Conservation (phyloP, 2,329 filamentous ascomycete species). For the Aspergillus melleus region DNA sequence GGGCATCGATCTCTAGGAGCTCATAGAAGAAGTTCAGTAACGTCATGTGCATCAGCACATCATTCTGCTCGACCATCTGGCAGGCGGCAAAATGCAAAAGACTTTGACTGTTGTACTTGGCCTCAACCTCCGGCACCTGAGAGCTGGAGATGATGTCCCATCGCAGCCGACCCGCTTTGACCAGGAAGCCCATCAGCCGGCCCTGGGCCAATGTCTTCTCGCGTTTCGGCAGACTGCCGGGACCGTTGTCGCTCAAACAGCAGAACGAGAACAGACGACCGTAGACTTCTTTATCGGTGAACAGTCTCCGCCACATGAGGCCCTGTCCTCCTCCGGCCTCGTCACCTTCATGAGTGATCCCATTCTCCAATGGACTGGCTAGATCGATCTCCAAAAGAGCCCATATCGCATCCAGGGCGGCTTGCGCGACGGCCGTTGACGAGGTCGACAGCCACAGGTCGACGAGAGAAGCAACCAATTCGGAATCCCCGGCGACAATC, state of each 20-base stretch:
- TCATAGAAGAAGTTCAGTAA: constrained; percentile 59
- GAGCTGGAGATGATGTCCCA: constrained; percentile 55
- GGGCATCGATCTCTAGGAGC: constrained; percentile 48
- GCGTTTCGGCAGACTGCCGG: constrained; percentile 47
- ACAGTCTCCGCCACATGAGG: constrained; percentile 62
- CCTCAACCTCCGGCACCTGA: constrained; percentile 55
- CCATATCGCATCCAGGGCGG: constrained; percentile 54
- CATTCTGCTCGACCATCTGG: constrained; percentile 58
- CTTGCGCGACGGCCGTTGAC: constrained; percentile 56
- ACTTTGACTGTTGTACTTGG: constrained; percentile 38
- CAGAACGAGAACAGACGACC: constrained; percentile 57
- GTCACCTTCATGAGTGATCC: constrained; percentile 20
- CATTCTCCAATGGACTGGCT: constrained; percentile 31
- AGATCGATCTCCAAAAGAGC: constrained; percentile 54
- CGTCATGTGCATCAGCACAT: constrained; percentile 62
- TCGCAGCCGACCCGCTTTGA: constrained; percentile 53
- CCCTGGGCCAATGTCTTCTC: constrained; percentile 62
- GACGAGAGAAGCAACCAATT: constrained; percentile 56
- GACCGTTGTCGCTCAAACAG: constrained; percentile 42
- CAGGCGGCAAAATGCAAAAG: constrained; percentile 57
- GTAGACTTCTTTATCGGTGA: constrained; percentile 61
- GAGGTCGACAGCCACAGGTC: constrained; percentile 59
- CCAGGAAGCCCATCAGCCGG: constrained; percentile 59
- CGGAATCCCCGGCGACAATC: constrained; percentile 57
- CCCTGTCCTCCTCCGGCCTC: constrained; percentile 45